Base-by-base conservation (phyloP, 2,329 filamentous ascomycete species). In the Pleoardoris graminearum region DNA sequence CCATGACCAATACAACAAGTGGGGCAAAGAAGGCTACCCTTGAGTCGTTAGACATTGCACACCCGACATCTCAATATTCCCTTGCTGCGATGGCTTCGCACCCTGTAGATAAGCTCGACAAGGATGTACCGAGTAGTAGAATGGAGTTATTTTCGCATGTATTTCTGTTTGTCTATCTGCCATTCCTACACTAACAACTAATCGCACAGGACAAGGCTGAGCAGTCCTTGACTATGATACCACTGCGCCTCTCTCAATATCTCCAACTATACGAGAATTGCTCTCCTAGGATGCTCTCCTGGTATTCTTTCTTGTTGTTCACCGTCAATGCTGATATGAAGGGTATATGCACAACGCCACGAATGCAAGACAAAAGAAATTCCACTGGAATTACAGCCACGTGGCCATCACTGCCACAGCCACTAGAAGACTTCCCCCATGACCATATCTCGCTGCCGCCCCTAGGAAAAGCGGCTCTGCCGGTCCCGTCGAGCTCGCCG, bases 1-100 rank as follows among this genome's bases (percentile, higher is more conserved):
- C 61, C 94, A 99, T 80, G 94, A 99, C 67, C 89, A 88, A 80
- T 97, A 88, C 86, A 99, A 99, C 89, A 99, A 99, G 84, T 97
- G 90, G 86, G 94, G 94, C 77, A 97, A 97, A 86, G 94, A 97
- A 65, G 92, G 91, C 66, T 97, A 89, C 79, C 30, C 37, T 52
- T 56, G 46, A 47, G 50, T 55, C 50, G 49, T 48, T 51, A 54
- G 49, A 60, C 50, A 58, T 37, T 57, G 38, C 53, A 52, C 48
- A 51, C 37, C 35, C 33, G 35, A 48, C 33, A 47, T 30, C 53
- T 35, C 46, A 48, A 7, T 12, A 46, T 55, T 55, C 45, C 53
- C 37, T 55, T 52, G 48, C 48, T 46, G 41, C 41, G 48, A 52
- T 48, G 33, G 44, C 48, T 41, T 46, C 45, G 27, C 48, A 47